phyloP scores from a whole-genome alignment of 352 stramenopile species.

The Pythium graminicola region DNA sequence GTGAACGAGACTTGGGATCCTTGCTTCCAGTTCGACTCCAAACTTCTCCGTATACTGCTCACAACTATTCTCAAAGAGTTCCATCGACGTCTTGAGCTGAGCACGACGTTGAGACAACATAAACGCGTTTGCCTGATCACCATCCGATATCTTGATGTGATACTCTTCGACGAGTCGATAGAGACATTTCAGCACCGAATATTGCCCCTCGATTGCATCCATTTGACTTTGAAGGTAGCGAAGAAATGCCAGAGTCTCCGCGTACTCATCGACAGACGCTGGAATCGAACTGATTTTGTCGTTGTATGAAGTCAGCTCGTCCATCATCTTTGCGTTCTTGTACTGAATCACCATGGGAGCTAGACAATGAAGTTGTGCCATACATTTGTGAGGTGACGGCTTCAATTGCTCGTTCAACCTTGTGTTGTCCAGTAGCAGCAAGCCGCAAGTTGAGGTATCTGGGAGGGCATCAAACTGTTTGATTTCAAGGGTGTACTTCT shows the following conservation, averaged over 20 bases:
- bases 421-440: slow-evolving; percentile 52
- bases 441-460: slow-evolving; percentile 37
- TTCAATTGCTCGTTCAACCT: slow-evolving; percentile 58
- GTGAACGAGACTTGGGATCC: slow-evolving; percentile 35
- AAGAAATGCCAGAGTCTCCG: slow-evolving; percentile 48
- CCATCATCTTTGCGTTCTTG: slow-evolving; percentile 54
- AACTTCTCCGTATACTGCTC: slow-evolving; percentile 76
- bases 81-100: slow-evolving; percentile 69
- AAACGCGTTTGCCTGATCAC: slow-evolving; percentile 70
- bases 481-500: slow-evolving; percentile 60
- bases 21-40: slow-evolving; percentile 54
- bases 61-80: slow-evolving; percentile 62
- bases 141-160: slow-evolving; percentile 52
- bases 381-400: slow-evolving; percentile 53
- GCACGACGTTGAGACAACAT: slow-evolving; percentile 65
- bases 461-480: slow-evolving; percentile 43
- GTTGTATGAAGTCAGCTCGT: slow-evolving; percentile 44
- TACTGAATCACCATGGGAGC: slow-evolving; percentile 53
- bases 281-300: slow-evolving; percentile 69
- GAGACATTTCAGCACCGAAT: slow-evolving; percentile 43
- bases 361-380: slow-evolving; percentile 46
- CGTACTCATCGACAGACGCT: slow-evolving; percentile 63
- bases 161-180: slow-evolving; percentile 69
- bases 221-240: slow-evolving; percentile 43
- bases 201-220: slow-evolving; percentile 47